Evolutionary conservation across 768 basidiomycete genomes (phyloP), one percentile per base, ranked within the genome.

Genomic region (Lanmaoa rubissima): DNA sequence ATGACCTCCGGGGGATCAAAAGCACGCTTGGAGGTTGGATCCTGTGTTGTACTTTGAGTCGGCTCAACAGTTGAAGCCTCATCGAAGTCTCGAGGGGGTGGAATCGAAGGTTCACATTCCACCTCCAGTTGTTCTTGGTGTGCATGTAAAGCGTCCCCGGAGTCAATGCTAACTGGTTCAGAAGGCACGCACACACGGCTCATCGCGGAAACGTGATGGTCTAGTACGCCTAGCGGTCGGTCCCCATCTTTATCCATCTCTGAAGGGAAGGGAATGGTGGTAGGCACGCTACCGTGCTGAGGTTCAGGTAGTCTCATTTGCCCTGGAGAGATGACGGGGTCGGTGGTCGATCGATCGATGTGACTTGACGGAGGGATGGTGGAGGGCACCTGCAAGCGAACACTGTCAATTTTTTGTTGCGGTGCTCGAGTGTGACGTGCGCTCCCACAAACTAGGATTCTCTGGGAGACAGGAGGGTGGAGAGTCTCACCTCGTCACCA

Each of bases 111-210:
- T 4, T 77, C 76, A 13, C 73, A 65, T 45, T 82, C 81, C 19
- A 82, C 75, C 1, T 82, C 83, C 26, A 88, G 76, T 17, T 79
- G 81, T 47, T 82, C 78, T 3, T 81, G 71, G 17, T 79, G 79
- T 24, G 67, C 72, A n/a, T 67, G 65, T 48, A 76, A 68, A 48
- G 79, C 78, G 26, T 82, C 78, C 48, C 80, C 80, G 36, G 66
- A 65, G 0, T 42, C 65, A 9, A 71, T 31, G 36, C 69, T 66
- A 21, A 62, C 66, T 2, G 67, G 71, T 17, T 66, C 69, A 17
- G 76, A 71, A 9, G 55, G 53, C n/a, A 48, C 24, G 48, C 53
- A 46, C 28, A 38, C 57, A 32, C 46, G 57, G 19, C 21, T 46
- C 19, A 61, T 53, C 3, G 14, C 8, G 2, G 13, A 44, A 44